Base-by-base conservation (phyloP, 371 early-diverging fungal species). In the Mucor racemosus region DNA sequence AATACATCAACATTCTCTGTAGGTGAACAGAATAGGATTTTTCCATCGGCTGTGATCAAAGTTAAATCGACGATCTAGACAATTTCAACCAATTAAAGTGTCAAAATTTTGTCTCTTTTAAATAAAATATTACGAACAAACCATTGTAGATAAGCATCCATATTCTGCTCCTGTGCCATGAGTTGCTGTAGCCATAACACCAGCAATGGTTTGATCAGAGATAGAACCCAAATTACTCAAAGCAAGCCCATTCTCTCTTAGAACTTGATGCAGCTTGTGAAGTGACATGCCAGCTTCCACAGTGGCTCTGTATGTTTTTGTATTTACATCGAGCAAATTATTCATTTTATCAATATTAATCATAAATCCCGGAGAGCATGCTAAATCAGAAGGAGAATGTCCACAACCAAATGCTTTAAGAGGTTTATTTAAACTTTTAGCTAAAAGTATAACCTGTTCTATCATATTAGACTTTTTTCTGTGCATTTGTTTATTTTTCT, bases 361-460 rank as follows among this genome's bases (percentile, higher is more conserved):
- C 87, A 92, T 86, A 64, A 86, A 86, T 10, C 84, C 89, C 17
- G 80, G 72, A 7, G 91, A 86, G 71, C 90, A 92, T 3, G 90
- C 91, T 31, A 95, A 56, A 71, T 95, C 95, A 0, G 92, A 93
- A 7, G 94, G 94, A 17, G 94, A 94, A 71, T 93, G 92, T 0
- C 93, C 93, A 38, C 90, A 79, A 0, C 95, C 95, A 53, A 92
- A 83, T 13, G 88, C 89, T 65, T 89, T 88, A 61, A 94, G 76
- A 4, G 67, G 69, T 54, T 88, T 81, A 5, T 83, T 69, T 19
- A 81, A 64, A 5, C 66, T 65, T 14, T 72, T 69, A 6, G 90
- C 85, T 14, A 81, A 67, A 15, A 69, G 68, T 61, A 89, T 75
- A 40, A 92, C 87, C 87, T 88, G 40, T 53, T 53, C 26, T 48